These are phyloP conservation scores for Cladobotryum protrusum DNA, from an alignment of 2,329 filamentous ascomycete species.

Conservation along the genomic window DNA sequence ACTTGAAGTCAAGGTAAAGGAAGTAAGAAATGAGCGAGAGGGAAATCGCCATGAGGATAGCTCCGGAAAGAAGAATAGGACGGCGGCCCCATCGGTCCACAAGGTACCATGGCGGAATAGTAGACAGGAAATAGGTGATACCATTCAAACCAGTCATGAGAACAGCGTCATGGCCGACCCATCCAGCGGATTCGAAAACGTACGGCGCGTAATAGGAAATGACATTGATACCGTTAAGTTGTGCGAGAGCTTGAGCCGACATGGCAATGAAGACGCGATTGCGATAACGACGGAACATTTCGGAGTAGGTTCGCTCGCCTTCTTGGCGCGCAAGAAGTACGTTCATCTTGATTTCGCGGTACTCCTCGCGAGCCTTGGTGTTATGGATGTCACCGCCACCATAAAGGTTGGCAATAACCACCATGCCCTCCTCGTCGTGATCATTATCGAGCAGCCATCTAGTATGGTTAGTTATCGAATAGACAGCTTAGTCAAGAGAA, in stretches of 20 bases:
- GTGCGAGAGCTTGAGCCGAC: constrained; percentile 92
- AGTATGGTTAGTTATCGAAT: not conserved
- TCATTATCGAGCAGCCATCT: constrained; percentile 98
- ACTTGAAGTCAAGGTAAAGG: constrained; percentile 74
- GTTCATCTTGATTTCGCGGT: constrained; percentile 98
- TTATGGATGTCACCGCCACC: constrained; percentile 94
- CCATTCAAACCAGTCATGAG: constrained; percentile 97
- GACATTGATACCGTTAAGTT: constrained; percentile 98
- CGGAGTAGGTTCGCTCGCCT: constrained; percentile 81
- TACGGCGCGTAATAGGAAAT: constrained; percentile 98
- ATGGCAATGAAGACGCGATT: constrained; percentile 97
- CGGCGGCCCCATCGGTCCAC: constrained; percentile 89
- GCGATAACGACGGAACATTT: constrained; percentile 92
- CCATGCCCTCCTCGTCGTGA: constrained; percentile 95
- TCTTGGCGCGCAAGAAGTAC: constrained; percentile 90
- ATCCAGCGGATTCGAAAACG: constrained; percentile 96
- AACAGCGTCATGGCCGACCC: constrained; percentile 82
- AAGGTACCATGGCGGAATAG: constrained; percentile 93
- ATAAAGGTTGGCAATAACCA: constrained; percentile 96
- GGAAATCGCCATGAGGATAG: constrained; percentile 81
- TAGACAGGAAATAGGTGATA: constrained; percentile 81
- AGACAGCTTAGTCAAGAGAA: not conserved
- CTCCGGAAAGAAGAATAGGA: constrained; percentile 82
- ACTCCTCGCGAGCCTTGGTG: constrained; percentile 86
- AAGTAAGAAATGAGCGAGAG: constrained; percentile 92